These are phyloP conservation scores for Luzula sylvatica DNA, from an alignment of 176 grass and related monocot genomes.

Conservation along the genomic window DNA sequence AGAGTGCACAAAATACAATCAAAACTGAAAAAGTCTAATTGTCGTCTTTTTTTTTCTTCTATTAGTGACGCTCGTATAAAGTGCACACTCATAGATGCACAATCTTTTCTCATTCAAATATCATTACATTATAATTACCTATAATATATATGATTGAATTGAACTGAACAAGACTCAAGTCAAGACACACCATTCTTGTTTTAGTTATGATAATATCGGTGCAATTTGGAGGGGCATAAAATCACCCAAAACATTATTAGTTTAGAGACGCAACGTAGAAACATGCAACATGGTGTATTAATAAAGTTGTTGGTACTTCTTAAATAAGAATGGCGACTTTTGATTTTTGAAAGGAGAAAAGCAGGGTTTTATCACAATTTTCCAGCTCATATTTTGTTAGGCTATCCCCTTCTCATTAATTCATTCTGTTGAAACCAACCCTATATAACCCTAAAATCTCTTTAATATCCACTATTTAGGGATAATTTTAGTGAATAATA, in stretches of 20 bases:
- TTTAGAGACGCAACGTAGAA: conserved; percentile 7
- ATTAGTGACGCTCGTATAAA: too few species aligned
- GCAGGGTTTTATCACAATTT: not conserved
- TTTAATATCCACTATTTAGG: not conserved
- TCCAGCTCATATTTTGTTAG: not conserved
- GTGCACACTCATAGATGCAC: too few species aligned
- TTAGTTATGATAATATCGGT: too few species aligned
- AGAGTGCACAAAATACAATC: too few species aligned
- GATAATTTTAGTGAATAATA: not conserved
- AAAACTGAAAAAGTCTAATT: too few species aligned
- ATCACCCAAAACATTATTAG: not conserved
- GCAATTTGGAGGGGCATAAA: not conserved
- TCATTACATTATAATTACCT: too few species aligned
- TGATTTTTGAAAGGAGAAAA: not conserved
- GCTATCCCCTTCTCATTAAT: conserved; percentile 9
- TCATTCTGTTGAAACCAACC: not conserved
- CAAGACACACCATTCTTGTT: too few species aligned
- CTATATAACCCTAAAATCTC: not conserved
- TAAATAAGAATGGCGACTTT: conserved; percentile 8
- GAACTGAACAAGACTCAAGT: too few species aligned
- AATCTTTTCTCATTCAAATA: too few species aligned
- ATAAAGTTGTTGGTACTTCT: conserved; percentile 11
- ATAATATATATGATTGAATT: too few species aligned
- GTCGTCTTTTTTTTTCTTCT: too few species aligned
- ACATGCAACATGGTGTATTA: conserved; percentile 14